Base-by-base conservation (phyloP, 441 rosid genomes). In the Melastoma candidum region DNA sequence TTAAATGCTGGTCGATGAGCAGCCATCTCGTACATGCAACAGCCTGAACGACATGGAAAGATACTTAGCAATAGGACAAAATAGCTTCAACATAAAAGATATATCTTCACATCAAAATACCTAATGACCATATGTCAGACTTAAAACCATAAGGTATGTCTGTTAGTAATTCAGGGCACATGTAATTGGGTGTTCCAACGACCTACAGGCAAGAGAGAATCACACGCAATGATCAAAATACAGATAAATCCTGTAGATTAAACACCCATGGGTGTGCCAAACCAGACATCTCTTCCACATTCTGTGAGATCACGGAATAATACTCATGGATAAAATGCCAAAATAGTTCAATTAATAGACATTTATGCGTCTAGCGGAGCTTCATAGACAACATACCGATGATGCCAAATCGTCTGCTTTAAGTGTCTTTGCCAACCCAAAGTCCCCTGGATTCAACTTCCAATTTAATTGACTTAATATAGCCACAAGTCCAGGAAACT, bases 171-270 rank as follows among this genome's bases (percentile, higher is more conserved):
- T 90, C 97, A 24, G 97, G 97, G 67, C 97, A 90, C 96, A 90
- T 90, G 74, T 87, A 90, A 70, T 90, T 90, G 47, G 96, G 97
- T 69, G 98, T 90, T 71, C 98, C 98, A 77, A 90, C 98, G 58
- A 90, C 98, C 98, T 90, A 74, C 59, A 52, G 26, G 32, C 54
- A 36, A 70, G 48, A 10, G 12, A 22, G 54, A 48, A 61, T 25
- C 32, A 39, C 4, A 7, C 48, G 58, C 44, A 59, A 11, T 52
- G 43, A 45, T 26, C 12, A 17, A 52, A 52, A 25, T n/a, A n/a
- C 4, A n/a, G 13, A 39, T 14, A n/a, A 14, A 39, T 52, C 45
- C 43, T 32, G 56, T 25, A 26, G 44, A 13, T 13, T n/a, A 52
- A 14, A 39, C 7, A 8, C 5, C 8, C 41, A 32, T 32, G 24